Evolutionary conservation across 2,329 filamentous ascomycete species (phyloP), one percentile per base, ranked within the genome.

Genomic region (Fusarium lyarnte): DNA sequence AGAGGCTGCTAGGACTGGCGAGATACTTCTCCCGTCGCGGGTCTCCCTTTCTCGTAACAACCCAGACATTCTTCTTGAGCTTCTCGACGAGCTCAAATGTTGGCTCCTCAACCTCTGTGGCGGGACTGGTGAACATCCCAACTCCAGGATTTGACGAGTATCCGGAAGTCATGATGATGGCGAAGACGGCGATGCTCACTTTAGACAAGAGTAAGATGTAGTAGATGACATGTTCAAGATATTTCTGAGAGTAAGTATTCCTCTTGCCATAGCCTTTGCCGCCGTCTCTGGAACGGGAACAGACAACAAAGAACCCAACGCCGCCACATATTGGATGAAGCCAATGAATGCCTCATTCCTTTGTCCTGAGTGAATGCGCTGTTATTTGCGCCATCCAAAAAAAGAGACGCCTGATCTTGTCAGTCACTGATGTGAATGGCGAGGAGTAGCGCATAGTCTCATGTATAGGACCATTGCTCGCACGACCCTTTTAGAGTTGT

Each of bases 21-120:
- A 85, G 69, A 67, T 82, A 82, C 42, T 77, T 67, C 42, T 79
- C 77, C 52, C 77, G 76, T 53, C 81, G 78, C 11, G 74, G 70
- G n/a, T 78, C 76, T 29, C 69, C 70, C 27, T n/a, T 57, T 35
- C 69, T 74, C 33, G 63, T 68, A 45, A 83, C 80, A 36, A 83
- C 72, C 78, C 79, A 82, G 21, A 79, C 67, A 49, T 76, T 72
- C n/a, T 76, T 58, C 9, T 66, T 66, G 29, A 81, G 57, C 52
- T 73, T 58, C 43, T 81, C 79, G 68, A 79, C 31, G n/a, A 81
- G 78, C 27, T 76, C 74, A 59, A 82, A 80, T 19, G 66, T 52
- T 23, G 72, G 66, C 51, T 71, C 58, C 29, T 52, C 41, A 25
- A 49, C 51, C n/a, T 39, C 19, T 17, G 31, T 36, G 8, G 35